phyloP scores from a whole-genome alignment of 306 rosid species.

The Prunus padus region DNA sequence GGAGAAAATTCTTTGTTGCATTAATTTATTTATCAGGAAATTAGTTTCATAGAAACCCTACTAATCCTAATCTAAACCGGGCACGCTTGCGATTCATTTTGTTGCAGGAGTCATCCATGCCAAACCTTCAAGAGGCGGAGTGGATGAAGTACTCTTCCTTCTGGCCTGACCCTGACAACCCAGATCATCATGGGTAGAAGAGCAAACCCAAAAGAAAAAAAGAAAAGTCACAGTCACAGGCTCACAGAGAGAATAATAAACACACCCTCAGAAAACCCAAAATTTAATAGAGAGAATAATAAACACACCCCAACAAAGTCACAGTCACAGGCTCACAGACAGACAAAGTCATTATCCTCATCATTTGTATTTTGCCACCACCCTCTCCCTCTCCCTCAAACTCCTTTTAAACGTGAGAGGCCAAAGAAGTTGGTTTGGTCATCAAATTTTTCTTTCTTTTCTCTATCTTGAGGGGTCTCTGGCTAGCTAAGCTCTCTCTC shows the following conservation, averaged over 20 bases:
- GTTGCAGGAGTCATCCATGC: conserved; percentile 67
- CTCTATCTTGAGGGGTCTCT: not conserved
- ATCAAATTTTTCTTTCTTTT: conserved; percentile 28
- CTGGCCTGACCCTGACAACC: conserved; percentile 92
- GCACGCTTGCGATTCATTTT: conserved; percentile 22
- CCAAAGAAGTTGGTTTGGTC: conserved; percentile 24
- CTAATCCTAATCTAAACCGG: not conserved
- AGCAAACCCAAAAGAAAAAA: not conserved
- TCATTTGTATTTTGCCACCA: conserved; percentile 45
- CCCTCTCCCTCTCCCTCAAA: conserved; percentile 19
- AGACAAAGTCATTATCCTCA: conserved; percentile 45
- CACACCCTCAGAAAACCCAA: not conserved
- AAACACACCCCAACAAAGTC: not conserved
- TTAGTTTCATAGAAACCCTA: conserved; percentile 8
- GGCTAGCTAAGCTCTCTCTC: not conserved
- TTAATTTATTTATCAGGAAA: not conserved
- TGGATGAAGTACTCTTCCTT: conserved; percentile 95
- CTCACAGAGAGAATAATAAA: not conserved
- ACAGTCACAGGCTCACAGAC: conserved; percentile 2
- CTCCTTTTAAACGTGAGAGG: conserved; percentile 43
- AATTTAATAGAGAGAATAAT: too few relatives aligned
- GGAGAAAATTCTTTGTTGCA: not conserved
- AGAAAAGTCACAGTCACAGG: not conserved
- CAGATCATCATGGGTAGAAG: conserved; percentile 57
- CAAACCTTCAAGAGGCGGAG: conserved; percentile 78